phyloP scores from a whole-genome alignment of 352 stramenopile genomes.

The Phytophthora megakarya region DNA sequence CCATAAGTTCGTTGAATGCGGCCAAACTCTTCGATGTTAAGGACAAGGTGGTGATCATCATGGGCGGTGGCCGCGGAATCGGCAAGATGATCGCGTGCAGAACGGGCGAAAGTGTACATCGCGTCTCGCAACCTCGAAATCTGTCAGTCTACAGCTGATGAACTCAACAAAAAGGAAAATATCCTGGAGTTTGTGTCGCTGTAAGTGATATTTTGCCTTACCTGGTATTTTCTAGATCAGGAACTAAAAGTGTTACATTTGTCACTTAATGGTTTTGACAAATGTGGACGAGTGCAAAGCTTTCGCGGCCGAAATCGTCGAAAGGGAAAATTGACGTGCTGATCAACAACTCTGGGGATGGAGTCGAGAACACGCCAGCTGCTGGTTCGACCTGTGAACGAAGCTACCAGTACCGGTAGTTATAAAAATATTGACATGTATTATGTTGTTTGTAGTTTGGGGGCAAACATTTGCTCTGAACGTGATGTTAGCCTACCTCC shows the following conservation, averaged over 20 bases:
- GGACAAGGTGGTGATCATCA: constrained; percentile 90
- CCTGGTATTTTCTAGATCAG: no score
- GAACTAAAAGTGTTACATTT: background rate
- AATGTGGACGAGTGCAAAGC: constrained; percentile 37
- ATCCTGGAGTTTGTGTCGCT: constrained; percentile 64
- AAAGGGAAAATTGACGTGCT: constrained; percentile 89
- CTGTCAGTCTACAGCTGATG: constrained; percentile 72
- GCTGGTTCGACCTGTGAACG: constrained; percentile 29
- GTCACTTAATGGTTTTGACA: constrained; percentile 30
- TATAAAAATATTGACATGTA: no score
- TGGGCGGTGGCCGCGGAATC: constrained; percentile 92
- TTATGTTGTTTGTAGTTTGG: constrained; percentile 63
- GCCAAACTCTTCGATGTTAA: constrained; percentile 64
- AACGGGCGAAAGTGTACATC: constrained; percentile 94
- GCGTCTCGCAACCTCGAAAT: constrained; percentile 84
- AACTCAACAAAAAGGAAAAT: constrained; percentile 63
- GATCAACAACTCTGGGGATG: constrained; percentile 92
- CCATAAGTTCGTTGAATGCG: constrained; percentile 36
- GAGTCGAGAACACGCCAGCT: constrained; percentile 41
- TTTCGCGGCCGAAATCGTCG: constrained; percentile 73
- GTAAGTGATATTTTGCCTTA: constrained; percentile 21
- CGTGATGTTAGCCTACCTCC: constrained; percentile 94
- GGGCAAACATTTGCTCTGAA: constrained; percentile 94
- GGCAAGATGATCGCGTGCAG: constrained; percentile 94
- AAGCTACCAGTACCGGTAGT: no score